Percentiles rank a stretch among this genome's conserved stretches.
phyloP scores from a whole-genome alignment of 73 alveolate species.

The Symbiodinium pilosum region DNA sequence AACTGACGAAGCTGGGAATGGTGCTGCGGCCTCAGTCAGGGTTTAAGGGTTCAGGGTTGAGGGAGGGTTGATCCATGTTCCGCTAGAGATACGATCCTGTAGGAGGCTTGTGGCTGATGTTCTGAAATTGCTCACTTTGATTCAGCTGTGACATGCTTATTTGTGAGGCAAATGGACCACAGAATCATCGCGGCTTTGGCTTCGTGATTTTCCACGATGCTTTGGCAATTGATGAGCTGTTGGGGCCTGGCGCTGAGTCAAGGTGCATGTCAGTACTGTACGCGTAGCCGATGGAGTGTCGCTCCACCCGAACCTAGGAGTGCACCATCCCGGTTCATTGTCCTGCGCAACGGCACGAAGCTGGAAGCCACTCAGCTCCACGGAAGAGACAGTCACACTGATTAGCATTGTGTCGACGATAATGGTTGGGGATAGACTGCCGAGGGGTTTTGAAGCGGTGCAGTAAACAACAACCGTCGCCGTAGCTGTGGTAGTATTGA shows the following conservation, averaged over 20 bases:
- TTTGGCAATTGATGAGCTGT: conserved; percentile 63
- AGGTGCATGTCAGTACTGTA: neutral
- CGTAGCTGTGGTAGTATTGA: no score
- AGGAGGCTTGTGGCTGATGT: no score
- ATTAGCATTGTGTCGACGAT: no score
- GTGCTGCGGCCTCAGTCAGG: neutral
- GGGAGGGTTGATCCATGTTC: no score
- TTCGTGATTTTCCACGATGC: conserved; percentile 84
- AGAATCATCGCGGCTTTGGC: conserved; percentile 89
- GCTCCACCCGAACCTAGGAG: conserved; percentile 26
- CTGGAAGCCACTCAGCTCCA: conserved; percentile 19
- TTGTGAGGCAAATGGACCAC: conserved; percentile 39
- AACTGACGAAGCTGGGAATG: conserved; percentile 50
- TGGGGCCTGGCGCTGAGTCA: conserved; percentile 19
- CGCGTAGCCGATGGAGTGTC: no score
- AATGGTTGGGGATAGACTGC: no score
- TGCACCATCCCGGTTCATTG: conserved; percentile 82
- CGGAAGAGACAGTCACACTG: neutral
- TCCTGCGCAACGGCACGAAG: conserved; percentile 83
- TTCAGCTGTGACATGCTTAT: no score
- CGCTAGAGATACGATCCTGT: no score
- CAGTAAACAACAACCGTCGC: no score
- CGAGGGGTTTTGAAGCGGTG: no score
- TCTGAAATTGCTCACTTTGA: no score
- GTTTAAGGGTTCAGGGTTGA: no score